phyloP scores from a whole-genome alignment of 805 yeast species.

The Saturnispora sanitii region DNA sequence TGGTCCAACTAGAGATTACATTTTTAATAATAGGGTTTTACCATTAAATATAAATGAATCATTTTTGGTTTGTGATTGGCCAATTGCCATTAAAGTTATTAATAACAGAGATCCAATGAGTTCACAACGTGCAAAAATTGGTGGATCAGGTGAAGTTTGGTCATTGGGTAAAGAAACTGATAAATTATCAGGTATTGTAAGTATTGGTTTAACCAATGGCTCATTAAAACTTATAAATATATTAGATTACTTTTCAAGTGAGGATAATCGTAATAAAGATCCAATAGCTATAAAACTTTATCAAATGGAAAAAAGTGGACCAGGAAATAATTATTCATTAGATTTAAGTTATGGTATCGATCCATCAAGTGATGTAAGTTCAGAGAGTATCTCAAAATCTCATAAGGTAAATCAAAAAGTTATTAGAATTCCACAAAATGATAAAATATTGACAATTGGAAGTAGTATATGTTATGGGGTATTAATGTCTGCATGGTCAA shows the following conservation, averaged over 20 bases:
- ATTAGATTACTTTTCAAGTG: slow-evolving; percentile 7
- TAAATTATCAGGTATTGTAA: slow-evolving; percentile 5
- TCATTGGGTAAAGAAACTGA: slow-evolving; percentile 5
- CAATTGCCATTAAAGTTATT: slow-evolving; percentile 5
- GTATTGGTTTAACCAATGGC: slow-evolving; percentile 16
- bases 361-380: slow-evolving; percentile 9
- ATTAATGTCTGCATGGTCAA: slow-evolving; percentile 19
- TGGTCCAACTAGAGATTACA: slow-evolving; percentile 16
- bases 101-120: slow-evolving; percentile 4
- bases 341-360: slow-evolving; percentile 15
- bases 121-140: slow-evolving; percentile 7
- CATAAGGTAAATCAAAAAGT: slow-evolving; percentile 1
- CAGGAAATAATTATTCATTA: slow-evolving; percentile 16
- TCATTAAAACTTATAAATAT: slow-evolving; percentile 14
- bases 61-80: slow-evolving; percentile 9
- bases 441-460: slow-evolving; percentile 9
- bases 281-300: slow-evolving; percentile 16
- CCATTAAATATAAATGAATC: neutral
- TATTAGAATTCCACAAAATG: slow-evolving; percentile 12
- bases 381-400: slow-evolving; percentile 4
- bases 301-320: slow-evolving; percentile 14
- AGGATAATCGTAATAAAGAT: slow-evolving; percentile 9
- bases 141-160: slow-evolving; percentile 12
- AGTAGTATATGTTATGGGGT: slow-evolving; percentile 11
- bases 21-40: slow-evolving; percentile 1